These are phyloP conservation scores for Cordyceps sp. DNA, from an alignment of 2,329 filamentous ascomycete species.

Conservation along the genomic window DNA sequence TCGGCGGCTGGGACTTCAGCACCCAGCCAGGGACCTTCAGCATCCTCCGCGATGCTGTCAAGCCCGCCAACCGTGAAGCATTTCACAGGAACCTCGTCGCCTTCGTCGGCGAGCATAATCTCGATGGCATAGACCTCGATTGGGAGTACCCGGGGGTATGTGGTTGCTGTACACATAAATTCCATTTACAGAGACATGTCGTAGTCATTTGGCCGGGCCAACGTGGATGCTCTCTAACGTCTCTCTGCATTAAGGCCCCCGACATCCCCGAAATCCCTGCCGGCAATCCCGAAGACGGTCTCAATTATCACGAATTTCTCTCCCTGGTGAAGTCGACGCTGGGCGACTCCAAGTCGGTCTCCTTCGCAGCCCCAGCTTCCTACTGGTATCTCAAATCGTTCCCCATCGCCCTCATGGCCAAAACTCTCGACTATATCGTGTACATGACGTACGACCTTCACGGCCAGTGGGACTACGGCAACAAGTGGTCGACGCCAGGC, in stretches of 20 bases:
- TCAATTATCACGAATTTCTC: too few relatives aligned
- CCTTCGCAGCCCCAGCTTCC: too few relatives aligned
- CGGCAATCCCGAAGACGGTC: constrained; percentile 4
- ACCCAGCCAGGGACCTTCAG: constrained; percentile 4
- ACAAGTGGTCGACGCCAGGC: constrained; percentile 8
- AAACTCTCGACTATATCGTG: constrained; percentile 15
- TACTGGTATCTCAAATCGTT: constrained; percentile 17
- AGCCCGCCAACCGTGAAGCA: constrained; percentile 12
- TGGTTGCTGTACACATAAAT: too few relatives aligned
- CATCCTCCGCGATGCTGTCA: constrained; percentile 6
- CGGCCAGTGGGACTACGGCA: constrained; percentile 16
- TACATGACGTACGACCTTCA: constrained; percentile 20
- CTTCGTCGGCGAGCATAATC: constrained; percentile 17
- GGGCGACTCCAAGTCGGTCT: too few relatives aligned
- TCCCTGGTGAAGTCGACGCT: too few relatives aligned
- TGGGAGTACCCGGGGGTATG: constrained; percentile 26
- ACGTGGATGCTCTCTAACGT: too few relatives aligned
- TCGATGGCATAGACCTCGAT: constrained; percentile 23
- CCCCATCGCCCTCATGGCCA: constrained; percentile 11
- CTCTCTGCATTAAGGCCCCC: too few relatives aligned
- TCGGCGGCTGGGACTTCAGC: constrained; percentile 13
- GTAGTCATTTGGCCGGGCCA: too few relatives aligned
- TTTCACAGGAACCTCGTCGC: constrained; percentile 16
- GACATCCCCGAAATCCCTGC: constrained; percentile 13
- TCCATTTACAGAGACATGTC: too few relatives aligned